phyloP scores from a whole-genome alignment of 73 alveolate species.

The Paramecium sonneborni region DNA sequence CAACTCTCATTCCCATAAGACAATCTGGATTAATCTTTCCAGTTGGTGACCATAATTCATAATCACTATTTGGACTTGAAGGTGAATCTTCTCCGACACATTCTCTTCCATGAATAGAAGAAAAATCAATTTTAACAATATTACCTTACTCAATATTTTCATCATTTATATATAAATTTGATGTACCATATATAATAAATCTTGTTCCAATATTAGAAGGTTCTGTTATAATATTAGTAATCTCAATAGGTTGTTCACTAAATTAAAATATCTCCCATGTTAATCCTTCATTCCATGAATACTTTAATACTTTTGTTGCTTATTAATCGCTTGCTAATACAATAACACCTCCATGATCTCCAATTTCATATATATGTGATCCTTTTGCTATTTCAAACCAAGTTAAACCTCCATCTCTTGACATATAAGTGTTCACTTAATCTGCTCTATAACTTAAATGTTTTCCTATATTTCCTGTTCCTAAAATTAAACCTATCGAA shows the following conservation, averaged over 20 bases:
- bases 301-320: constrained; percentile 76
- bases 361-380: constrained; percentile 88
- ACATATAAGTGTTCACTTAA: constrained; percentile 79
- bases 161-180: background rate
- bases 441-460: constrained; percentile 70
- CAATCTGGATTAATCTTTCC: constrained; percentile 85
- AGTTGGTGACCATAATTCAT: constrained; percentile 92
- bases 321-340: constrained; percentile 82
- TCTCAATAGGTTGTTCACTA: constrained; percentile 72
- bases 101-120: constrained; percentile 80
- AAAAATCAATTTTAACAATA: constrained; percentile 80
- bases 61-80: constrained; percentile 85
- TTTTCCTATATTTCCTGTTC: constrained; percentile 89
- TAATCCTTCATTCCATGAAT: constrained; percentile 89
- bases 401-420: constrained; percentile 94
- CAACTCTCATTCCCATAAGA: constrained; percentile 82
- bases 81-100: constrained; percentile 87
- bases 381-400: constrained; percentile 93
- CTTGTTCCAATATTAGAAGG: constrained; percentile 83
- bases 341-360: constrained; percentile 96
- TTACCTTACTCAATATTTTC: constrained; percentile 70
- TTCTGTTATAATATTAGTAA: constrained; percentile 90
- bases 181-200: constrained; percentile 87
- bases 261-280: constrained; percentile 77
- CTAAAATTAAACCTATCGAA: constrained; percentile 90